phyloP scores from a whole-genome alignment of 2,329 filamentous ascomycete species.

The Teratosphaeria zuluensis region DNA sequence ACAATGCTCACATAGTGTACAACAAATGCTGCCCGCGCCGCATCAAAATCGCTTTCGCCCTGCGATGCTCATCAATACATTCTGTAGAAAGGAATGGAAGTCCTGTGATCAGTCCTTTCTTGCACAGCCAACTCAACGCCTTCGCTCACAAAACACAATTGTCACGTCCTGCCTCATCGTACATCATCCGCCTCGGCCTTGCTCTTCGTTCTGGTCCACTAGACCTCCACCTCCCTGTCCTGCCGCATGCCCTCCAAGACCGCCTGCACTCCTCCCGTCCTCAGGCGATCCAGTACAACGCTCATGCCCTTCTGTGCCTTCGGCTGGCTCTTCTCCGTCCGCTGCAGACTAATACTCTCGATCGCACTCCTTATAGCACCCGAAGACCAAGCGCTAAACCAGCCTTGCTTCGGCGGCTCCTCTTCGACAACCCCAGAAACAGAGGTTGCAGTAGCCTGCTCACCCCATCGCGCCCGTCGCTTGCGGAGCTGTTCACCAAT shows the following conservation, averaged over 20 bases:
- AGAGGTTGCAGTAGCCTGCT: conserved; percentile 29
- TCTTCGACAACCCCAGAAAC: conserved; percentile 33
- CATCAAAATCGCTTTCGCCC: conserved; percentile 1
- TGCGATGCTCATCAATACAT: not conserved
- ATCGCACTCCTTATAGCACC: conserved; percentile 69
- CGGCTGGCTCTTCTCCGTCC: conserved; percentile 66
- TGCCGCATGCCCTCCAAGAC: conserved; percentile 62
- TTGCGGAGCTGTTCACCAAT: conserved; percentile 60
- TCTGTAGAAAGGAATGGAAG: not conserved
- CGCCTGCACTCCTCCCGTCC: conserved; percentile 55
- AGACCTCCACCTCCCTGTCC: conserved; percentile 35
- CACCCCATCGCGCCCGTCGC: conserved; percentile 34
- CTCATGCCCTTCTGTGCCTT: conserved; percentile 79
- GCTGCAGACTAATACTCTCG: conserved; percentile 66
- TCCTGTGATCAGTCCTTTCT: not conserved
- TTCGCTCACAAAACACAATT: not conserved
- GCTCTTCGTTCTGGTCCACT: not conserved
- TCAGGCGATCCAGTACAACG: conserved; percentile 63
- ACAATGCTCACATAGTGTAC: not conserved
- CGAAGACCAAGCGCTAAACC: conserved; percentile 55
- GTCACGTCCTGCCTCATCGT: not conserved
- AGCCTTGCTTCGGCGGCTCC: conserved; percentile 43
- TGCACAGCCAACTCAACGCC: conserved; percentile 7
- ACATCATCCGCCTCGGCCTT: not conserved
- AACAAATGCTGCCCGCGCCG: conserved; percentile 1